Conservation (phyloP, 1,139 yeast genomes). For the Geotrichum aggregatum region DNA sequence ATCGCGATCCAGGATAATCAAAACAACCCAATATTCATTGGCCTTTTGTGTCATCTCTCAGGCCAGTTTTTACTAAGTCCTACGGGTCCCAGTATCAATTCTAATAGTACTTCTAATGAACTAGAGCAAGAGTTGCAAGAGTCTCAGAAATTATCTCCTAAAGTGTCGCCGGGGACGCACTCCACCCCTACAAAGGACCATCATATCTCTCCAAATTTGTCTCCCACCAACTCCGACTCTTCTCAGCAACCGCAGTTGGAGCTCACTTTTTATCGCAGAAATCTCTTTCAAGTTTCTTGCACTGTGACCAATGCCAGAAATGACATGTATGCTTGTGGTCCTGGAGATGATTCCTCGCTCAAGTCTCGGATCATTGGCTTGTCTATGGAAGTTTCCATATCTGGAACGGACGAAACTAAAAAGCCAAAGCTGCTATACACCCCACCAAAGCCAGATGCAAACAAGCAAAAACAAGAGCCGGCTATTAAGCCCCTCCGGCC, state of each 20-base stretch:
- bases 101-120: neutral
- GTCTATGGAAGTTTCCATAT: constrained; percentile 32
- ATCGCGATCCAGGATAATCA: constrained; percentile 28
- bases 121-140: neutral
- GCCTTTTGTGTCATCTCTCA: constrained; percentile 25
- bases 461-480: constrained; percentile 25
- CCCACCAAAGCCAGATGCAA: constrained; percentile 28
- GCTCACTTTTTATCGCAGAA: constrained; percentile 35
- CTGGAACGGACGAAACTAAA: constrained; percentile 30
- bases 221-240: constrained; percentile 4
- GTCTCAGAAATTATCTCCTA: neutral
- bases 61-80: constrained; percentile 34
- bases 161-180: neutral
- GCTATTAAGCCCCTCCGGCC: constrained; percentile 31
- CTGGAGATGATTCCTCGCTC: constrained; percentile 19
- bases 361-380: constrained; percentile 32
- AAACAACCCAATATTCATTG: constrained; percentile 27
- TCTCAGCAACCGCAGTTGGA: constrained; percentile 8
- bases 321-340: constrained; percentile 30
- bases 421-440: constrained; percentile 31
- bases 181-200: neutral
- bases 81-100: constrained; percentile 18
- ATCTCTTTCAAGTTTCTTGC: constrained; percentile 35
- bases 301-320: constrained; percentile 31
- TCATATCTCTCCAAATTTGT: neutral